Conservation (phyloP, 2,329 filamentous ascomycete species). For the Immersiporthe knoxdaviesiana region DNA sequence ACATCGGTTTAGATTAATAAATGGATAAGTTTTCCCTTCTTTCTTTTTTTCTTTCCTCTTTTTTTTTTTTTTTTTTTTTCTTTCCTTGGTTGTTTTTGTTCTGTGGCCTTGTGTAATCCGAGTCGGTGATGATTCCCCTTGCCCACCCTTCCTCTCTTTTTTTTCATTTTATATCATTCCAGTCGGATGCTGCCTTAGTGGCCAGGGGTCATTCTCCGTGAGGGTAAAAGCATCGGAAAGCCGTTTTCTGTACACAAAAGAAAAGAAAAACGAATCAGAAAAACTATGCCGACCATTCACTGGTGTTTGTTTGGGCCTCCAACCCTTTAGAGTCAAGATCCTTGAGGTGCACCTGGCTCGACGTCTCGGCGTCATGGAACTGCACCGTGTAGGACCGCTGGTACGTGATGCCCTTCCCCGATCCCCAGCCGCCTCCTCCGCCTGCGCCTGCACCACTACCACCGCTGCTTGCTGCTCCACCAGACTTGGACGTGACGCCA, state of each 20-base stretch:
- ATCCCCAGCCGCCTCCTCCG: background rate
- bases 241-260: conserved; percentile 22
- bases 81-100: background rate
- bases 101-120: background rate
- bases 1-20: background rate
- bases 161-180: background rate
- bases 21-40: background rate
- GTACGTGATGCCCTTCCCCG: conserved; percentile 27
- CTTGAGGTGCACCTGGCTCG: conserved; percentile 31
- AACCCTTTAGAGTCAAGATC: conserved; percentile 30
- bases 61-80: background rate
- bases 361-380: conserved; percentile 30
- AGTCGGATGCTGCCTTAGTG: conserved; percentile 7
- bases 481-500: background rate
- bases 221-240: conserved; percentile 25
- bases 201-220: conserved; percentile 9
- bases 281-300: conserved; percentile 27
- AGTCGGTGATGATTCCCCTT: background rate
- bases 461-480: background rate
- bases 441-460: too few relatives aligned
- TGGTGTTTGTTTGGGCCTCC: conserved; percentile 26
- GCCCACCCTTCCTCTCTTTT: too few relatives aligned
- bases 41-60: background rate
- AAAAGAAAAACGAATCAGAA: conserved; percentile 21
- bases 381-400: conserved; percentile 31